Evolutionary conservation across 2,329 filamentous ascomycete species (phyloP).

Genomic region (Dichotomopilus funicola): DNA sequence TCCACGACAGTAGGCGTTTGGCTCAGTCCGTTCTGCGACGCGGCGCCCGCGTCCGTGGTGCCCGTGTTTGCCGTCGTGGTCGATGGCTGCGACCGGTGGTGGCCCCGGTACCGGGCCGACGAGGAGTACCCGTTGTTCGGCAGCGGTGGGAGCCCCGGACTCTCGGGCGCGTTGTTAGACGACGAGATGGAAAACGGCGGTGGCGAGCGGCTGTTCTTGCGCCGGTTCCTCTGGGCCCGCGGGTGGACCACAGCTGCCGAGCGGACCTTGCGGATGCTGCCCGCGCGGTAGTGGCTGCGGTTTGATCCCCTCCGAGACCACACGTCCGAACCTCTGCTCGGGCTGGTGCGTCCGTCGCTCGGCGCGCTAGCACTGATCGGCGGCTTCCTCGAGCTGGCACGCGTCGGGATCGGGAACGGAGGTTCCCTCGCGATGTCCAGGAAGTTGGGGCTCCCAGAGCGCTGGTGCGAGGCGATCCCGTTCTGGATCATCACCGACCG

Average conservation of each 20-base stretch:
- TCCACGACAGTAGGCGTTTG: slow-evolving; percentile 81
- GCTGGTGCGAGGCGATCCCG: slow-evolving; percentile 64
- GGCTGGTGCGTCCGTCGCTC: slow-evolving; percentile 70
- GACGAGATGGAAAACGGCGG: slow-evolving; percentile 53
- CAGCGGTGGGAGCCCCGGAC: slow-evolving; percentile 64
- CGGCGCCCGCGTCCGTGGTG: slow-evolving; percentile 37
- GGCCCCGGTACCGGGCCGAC: slow-evolving; percentile 36
- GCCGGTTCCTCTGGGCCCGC: slow-evolving; percentile 43
- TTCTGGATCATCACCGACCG: slow-evolving; percentile 75
- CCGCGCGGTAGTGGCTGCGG: slow-evolving; percentile 46
- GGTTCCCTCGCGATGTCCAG: slow-evolving; percentile 53
- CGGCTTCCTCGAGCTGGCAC: slow-evolving; percentile 77
- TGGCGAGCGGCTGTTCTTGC: slow-evolving; percentile 53
- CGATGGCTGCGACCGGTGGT: slow-evolving; percentile 54
- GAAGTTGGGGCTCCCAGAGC: slow-evolving; percentile 59
- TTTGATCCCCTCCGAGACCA: slow-evolving; percentile 48
- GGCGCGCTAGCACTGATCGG: slow-evolving; percentile 57
- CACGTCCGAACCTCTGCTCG: slow-evolving; percentile 54
- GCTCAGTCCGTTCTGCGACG: slow-evolving; percentile 50
- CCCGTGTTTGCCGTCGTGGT: slow-evolving; percentile 46
- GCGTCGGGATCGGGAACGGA: slow-evolving; percentile 85
- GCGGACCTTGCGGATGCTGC: slow-evolving; percentile 72
- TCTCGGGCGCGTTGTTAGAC: slow-evolving; percentile 62
- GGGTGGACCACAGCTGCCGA: slow-evolving; percentile 67
- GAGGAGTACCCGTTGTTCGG: slow-evolving; percentile 49